Conservation (phyloP, 1,284 basidiomycete species). For the Sutorius eximius region DNA sequence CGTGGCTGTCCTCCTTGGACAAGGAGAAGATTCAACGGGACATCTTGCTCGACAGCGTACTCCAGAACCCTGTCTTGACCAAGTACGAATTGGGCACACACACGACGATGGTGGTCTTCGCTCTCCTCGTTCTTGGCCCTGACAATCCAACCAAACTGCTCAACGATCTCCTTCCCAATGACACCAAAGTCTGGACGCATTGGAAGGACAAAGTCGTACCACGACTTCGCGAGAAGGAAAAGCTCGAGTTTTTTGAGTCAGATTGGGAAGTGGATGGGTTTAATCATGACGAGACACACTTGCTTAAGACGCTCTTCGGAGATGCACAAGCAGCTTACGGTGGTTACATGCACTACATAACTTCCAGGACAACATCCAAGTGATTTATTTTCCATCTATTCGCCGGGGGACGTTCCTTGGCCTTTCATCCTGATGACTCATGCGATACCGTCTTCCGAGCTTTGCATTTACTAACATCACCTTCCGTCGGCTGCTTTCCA, state of each 20-base stretch:
- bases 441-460: not conserved
- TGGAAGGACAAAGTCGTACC: conserved; percentile 25
- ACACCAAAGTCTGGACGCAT: conserved; percentile 33
- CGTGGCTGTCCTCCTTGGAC: conserved; percentile 33
- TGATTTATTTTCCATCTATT: not conserved
- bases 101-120: conserved; percentile 32
- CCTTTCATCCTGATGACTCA: not conserved
- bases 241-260: conserved; percentile 20
- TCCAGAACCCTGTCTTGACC: conserved; percentile 21
- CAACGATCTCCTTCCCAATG: conserved; percentile 31
- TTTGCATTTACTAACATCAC: no score
- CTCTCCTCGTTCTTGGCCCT: conserved; percentile 29
- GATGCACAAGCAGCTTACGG: conserved; percentile 25
- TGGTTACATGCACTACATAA: conserved; percentile 14
- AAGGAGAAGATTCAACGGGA: conserved; percentile 30
- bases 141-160: conserved; percentile 25
- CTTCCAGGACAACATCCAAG: not conserved
- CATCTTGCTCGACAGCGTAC: conserved; percentile 26
- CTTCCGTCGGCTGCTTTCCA: not conserved
- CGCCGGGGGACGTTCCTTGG: not conserved
- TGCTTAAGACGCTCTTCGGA: conserved; percentile 25
- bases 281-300: conserved; percentile 12
- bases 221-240: conserved; percentile 20
- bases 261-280: conserved; percentile 29
- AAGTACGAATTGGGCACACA: conserved; percentile 33